Evolutionary conservation across 2,329 filamentous ascomycete species (phyloP).

Genomic region (Exophiala bonariae): DNA sequence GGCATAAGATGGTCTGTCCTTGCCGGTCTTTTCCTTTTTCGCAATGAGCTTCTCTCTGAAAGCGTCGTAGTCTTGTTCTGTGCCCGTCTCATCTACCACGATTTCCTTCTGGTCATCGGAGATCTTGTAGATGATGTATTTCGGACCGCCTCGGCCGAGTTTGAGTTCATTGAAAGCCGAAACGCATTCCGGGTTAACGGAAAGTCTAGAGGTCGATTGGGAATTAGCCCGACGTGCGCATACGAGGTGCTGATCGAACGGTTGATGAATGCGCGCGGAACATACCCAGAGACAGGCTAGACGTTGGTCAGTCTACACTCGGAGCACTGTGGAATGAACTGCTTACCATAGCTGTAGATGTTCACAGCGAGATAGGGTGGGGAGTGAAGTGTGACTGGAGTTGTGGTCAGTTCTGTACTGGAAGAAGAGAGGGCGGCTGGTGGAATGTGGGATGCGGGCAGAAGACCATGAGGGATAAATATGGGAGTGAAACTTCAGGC

Average conservation of each 20-base stretch:
- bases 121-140: slow-evolving; percentile 56
- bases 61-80: slow-evolving; percentile 47
- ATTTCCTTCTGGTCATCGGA: slow-evolving; percentile 51
- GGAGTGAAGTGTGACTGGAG: neutral
- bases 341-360: slow-evolving; percentile 23
- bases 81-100: slow-evolving; percentile 47
- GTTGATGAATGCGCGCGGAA: slow-evolving; percentile 9
- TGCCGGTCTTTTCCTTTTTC: slow-evolving; percentile 44
- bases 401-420: neutral
- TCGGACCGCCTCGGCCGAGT: slow-evolving; percentile 44
- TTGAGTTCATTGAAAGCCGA: slow-evolving; percentile 48
- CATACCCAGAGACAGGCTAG: slow-evolving; percentile 30
- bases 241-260: slow-evolving; percentile 1
- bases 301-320: slow-evolving; percentile 10
- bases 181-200: slow-evolving; percentile 48
- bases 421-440: neutral
- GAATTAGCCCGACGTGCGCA: slow-evolving; percentile 12
- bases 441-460: neutral
- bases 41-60: slow-evolving; percentile 47
- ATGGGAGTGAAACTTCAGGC: neutral
- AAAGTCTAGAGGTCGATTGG: slow-evolving; percentile 37
- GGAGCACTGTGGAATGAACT: neutral
- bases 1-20: slow-evolving; percentile 48
- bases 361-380: neutral
- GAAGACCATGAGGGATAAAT: neutral